Evolutionary conservation across 768 basidiomycete genomes (phyloP).

Genomic region (Coprinopsis marcescibilis): DNA sequence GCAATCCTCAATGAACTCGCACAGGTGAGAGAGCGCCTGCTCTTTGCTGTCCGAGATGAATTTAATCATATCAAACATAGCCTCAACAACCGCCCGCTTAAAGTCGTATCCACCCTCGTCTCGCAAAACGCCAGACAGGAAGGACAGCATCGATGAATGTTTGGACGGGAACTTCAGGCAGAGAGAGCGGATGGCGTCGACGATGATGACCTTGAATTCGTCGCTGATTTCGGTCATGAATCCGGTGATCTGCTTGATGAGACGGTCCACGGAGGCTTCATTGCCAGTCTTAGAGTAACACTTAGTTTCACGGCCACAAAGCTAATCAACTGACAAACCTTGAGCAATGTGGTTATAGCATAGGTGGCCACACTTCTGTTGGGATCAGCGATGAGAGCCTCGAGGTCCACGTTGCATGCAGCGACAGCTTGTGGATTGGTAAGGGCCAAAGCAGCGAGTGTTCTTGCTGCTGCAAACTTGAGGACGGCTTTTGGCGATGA

Average conservation of each 20-base stretch:
- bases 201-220: constrained; percentile 99
- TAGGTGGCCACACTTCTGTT: constrained; percentile 98
- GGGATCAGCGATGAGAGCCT: constrained; percentile 90
- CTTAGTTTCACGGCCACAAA: constrained; percentile 5
- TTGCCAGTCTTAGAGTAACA: constrained; percentile 79
- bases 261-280: constrained; percentile 95
- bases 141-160: constrained; percentile 94
- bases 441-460: constrained; percentile 83
- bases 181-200: constrained; percentile 95
- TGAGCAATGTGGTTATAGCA: constrained; percentile 96
- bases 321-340: constrained; percentile 43
- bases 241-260: constrained; percentile 98
- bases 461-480: constrained; percentile 96
- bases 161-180: constrained; percentile 99
- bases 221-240: constrained; percentile 99
- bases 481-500: constrained; percentile 92
- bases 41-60: constrained; percentile 95
- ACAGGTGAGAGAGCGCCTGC: constrained; percentile 93
- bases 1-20: constrained; percentile 99
- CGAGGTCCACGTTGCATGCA: constrained; percentile 92
- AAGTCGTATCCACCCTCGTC: constrained; percentile 99
- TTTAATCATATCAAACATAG: constrained; percentile 99
- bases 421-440: constrained; percentile 84
- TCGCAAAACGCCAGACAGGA: constrained; percentile 92
- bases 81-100: constrained; percentile 98